Base-by-base conservation (phyloP, 2,329 filamentous ascomycete genomes). In the Dactylonectria macrodidyma region DNA sequence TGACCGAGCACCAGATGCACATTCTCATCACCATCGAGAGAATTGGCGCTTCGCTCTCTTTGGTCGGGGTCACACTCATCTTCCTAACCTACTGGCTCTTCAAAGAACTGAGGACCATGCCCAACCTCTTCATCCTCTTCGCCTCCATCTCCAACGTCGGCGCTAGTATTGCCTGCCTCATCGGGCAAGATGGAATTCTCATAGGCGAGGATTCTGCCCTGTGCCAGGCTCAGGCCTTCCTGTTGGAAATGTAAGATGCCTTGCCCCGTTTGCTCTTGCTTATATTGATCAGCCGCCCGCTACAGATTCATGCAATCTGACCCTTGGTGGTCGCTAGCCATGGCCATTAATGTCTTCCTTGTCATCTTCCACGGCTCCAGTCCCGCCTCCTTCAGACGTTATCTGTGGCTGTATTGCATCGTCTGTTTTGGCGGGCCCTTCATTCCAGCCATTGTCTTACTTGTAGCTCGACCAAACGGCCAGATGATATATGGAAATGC, bases 311-410 rank as follows among this genome's bases (percentile, higher is more conserved):
- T 46, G 14, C 41, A 46, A 19, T 46, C 41, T n/a, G 41, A 46
- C n/a, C 41, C n/a, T 46, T 46, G 41, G 41, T 46, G 41, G 41
- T 46, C 41, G n/a, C n/a, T 46, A 19, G 41, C 41, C n/a, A 46
- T 46, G 41, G 41, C 41, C 41, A 46, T 46, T 16, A 46, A 46
- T 46, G 41, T 46, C n/a, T 46, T 19, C 3, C 14, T 46, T n/a
- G n/a, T 46, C 16, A 19, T 46, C 41, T 46, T 46, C n/a, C 4
- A 6, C 16, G 14, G 41, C n/a, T 5, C 41, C 41, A 46, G 41
- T 19, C 41, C 41, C 14, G 16, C 14, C n/a, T n/a, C 41, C 6
- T n/a, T 46, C 16, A 46, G n/a, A 46, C 14, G n/a, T 7, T 46
- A 19, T n/a, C 16, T n/a, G 4, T 46, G 41, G 41, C 5, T 46